A percentile compares a stretch with the other conserved stretches of the same genome.
Conservation (phyloP, 352 stramenopile genomes). For the Peronospora belbahrii region DNA sequence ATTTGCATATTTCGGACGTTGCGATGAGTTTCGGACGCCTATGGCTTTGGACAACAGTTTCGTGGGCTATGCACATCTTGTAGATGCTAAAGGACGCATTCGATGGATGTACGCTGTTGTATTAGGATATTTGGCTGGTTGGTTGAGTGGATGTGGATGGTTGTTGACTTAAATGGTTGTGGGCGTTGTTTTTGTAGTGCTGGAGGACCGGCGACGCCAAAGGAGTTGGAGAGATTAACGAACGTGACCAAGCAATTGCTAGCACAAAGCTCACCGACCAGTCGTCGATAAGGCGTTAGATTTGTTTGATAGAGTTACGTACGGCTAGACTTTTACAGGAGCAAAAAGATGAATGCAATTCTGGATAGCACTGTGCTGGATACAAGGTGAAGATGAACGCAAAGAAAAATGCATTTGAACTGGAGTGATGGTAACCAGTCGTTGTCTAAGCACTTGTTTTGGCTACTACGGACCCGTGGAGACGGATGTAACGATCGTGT, state of each 20-base stretch:
- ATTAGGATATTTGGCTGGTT: not conserved
- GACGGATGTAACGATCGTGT: too few relatives aligned
- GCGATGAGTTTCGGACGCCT: conserved; percentile 70
- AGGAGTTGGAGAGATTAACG: conserved; percentile 52
- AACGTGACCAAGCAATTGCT: conserved; percentile 56
- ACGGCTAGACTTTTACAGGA: conserved; percentile 5
- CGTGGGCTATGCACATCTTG: conserved; percentile 74
- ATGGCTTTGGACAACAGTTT: conserved; percentile 84
- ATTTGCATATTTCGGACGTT: conserved; percentile 67
- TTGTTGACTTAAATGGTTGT: conserved; percentile 7
- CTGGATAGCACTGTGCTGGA: not conserved
- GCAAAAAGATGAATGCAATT: not conserved
- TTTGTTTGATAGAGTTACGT: not conserved
- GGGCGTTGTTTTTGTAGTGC: conserved; percentile 35
- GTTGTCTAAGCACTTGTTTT: too few relatives aligned
- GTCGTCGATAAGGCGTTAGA: conserved; percentile 19
- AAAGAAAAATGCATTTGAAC: too few relatives aligned
- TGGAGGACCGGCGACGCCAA: conserved; percentile 47
- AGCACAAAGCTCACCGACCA: conserved; percentile 32
- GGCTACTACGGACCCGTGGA: too few relatives aligned
- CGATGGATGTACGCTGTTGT: conserved; percentile 71
- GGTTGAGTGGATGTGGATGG: not conserved
- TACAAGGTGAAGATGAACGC: too few relatives aligned
- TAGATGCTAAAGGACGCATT: conserved; percentile 74
- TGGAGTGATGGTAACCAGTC: too few relatives aligned